Evolutionary conservation across 441 rosid species (phyloP).

Genomic region (Brassica hybrid): DNA sequence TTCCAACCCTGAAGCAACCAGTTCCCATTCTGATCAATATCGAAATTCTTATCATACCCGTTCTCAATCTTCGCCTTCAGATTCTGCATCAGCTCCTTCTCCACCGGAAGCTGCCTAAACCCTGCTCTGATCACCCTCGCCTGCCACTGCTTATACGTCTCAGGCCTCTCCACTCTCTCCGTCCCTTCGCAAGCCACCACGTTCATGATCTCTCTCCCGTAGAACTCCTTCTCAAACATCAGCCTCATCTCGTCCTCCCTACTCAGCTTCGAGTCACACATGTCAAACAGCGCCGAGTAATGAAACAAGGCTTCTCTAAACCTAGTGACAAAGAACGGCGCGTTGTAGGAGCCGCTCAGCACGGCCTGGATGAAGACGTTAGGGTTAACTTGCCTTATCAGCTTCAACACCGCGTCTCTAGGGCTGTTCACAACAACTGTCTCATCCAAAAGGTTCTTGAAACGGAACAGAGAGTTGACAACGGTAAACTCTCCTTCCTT

Average conservation of each 20-base stretch:
- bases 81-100: slow-evolving; percentile 50
- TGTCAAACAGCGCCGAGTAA: slow-evolving; percentile 56
- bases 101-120: slow-evolving; percentile 60
- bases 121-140: slow-evolving; percentile 68
- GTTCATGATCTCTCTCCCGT: slow-evolving; percentile 48
- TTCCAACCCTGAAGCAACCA: slow-evolving; percentile 97
- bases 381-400: slow-evolving; percentile 69
- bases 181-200: slow-evolving; percentile 44
- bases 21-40: slow-evolving; percentile 59
- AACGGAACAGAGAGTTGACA: slow-evolving; percentile 72
- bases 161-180: slow-evolving; percentile 62
- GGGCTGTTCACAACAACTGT: slow-evolving; percentile 70
- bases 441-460: slow-evolving; percentile 71
- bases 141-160: slow-evolving; percentile 85
- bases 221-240: slow-evolving; percentile 54
- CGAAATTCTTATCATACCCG: slow-evolving; percentile 40
- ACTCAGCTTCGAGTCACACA: slow-evolving; percentile 43
- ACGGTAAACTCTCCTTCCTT: slow-evolving; percentile 53
- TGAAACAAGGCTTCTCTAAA: slow-evolving; percentile 60
- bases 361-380: slow-evolving; percentile 51
- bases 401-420: slow-evolving; percentile 56
- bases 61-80: slow-evolving; percentile 41
- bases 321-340: slow-evolving; percentile 53
- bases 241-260: slow-evolving; percentile 55
- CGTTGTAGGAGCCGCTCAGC: slow-evolving; percentile 49